phyloP scores from a whole-genome alignment of 805 yeast genomes.

The Scheffersomyces ergatensis region DNA sequence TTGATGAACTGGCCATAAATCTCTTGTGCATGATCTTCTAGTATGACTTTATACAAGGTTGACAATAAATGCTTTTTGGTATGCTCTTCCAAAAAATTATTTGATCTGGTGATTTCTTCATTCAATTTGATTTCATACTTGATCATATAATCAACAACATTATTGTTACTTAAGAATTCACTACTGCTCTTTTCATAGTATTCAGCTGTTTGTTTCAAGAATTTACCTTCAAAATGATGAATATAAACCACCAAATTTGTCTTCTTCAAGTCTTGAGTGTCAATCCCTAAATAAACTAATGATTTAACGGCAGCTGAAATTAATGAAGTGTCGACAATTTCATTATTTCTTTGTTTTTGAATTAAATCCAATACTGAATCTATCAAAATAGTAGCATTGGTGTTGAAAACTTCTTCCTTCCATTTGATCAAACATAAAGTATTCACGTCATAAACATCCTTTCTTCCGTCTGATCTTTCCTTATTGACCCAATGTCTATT shows the following conservation, averaged over 20 bases:
- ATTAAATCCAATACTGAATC: conserved; percentile 74
- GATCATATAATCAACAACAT: conserved; percentile 86
- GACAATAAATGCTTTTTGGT: conserved; percentile 76
- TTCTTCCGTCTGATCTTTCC: conserved; percentile 89
- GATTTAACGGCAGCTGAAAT: conserved; percentile 79
- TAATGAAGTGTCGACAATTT: conserved; percentile 62
- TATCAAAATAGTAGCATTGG: conserved; percentile 59
- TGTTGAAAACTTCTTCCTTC: conserved; percentile 78
- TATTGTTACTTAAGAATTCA: conserved; percentile 64
- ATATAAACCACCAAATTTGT: conserved; percentile 80
- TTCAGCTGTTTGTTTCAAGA: conserved; percentile 64
- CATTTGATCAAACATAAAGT: conserved; percentile 85
- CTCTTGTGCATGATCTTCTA: conserved; percentile 71
- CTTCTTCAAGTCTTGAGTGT: conserved; percentile 83
- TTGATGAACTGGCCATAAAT: conserved; percentile 74
- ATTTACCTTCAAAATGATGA: conserved; percentile 73
- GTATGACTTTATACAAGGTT: conserved; percentile 70
- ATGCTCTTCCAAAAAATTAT: conserved; percentile 79
- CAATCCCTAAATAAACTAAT: conserved; percentile 86
- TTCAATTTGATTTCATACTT: conserved; percentile 79
- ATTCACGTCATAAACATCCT: conserved; percentile 87
- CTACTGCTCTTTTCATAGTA: conserved; percentile 70
- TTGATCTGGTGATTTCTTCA: conserved; percentile 80
- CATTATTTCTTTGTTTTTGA: conserved; percentile 74
- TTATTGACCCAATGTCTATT: conserved; percentile 97